phyloP scores from a whole-genome alignment of 495 filamentous ascomycete genomes.

The Amphirosellinia nigrospora region DNA sequence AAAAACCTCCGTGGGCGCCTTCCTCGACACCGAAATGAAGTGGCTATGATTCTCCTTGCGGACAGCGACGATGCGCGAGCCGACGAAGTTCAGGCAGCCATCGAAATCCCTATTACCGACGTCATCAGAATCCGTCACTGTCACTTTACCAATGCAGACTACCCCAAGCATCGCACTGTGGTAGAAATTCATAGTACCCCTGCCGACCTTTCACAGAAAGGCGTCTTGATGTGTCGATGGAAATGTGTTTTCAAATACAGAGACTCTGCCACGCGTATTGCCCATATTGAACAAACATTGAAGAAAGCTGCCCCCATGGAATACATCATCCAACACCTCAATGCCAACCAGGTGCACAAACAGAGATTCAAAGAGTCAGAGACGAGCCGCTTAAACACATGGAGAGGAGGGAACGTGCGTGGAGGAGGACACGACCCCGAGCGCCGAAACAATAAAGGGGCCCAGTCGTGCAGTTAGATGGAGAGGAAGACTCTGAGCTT shows the following conservation, averaged over 20 bases:
- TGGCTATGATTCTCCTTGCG: constrained; percentile 58
- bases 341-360: constrained; percentile 35
- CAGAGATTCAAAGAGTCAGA: constrained; percentile 29
- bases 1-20: constrained; percentile 48
- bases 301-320: constrained; percentile 36
- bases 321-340: constrained; percentile 37
- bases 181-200: constrained; percentile 28
- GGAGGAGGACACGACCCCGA: constrained; percentile 42
- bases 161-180: constrained; percentile 45
- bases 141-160: constrained; percentile 59
- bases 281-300: not conserved
- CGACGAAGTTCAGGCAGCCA: constrained; percentile 49
- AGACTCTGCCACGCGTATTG: constrained; percentile 23
- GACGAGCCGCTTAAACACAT: constrained; percentile 37
- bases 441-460: constrained; percentile 1
- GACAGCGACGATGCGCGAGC: constrained; percentile 49
- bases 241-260: constrained; percentile 35
- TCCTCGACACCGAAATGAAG: constrained; percentile 56
- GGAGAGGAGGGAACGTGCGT: constrained; percentile 46
- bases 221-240: constrained; percentile 50
- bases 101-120: constrained; percentile 46
- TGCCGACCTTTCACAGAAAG: constrained; percentile 35
- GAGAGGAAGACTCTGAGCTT: constrained; percentile 6
- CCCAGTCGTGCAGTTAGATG: constrained; percentile 16
- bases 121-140: constrained; percentile 49